A percentile compares a stretch with the other conserved stretches of the same genome.
phyloP scores from a whole-genome alignment of 495 filamentous ascomycete genomes.

The Penicillium canariense region DNA sequence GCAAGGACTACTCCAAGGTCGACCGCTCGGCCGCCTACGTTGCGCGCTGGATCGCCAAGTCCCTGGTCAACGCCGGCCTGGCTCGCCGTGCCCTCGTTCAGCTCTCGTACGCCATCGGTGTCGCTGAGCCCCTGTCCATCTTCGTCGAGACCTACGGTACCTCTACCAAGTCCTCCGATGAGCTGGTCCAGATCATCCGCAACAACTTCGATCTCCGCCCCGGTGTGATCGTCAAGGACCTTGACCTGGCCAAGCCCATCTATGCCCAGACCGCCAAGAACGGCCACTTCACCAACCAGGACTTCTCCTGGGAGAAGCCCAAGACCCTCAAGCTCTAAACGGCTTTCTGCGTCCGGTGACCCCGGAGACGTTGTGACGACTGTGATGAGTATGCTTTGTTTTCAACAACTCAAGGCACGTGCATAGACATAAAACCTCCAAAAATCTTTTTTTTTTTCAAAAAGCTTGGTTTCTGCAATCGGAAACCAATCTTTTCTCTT shows the following conservation, averaged over 20 bases:
- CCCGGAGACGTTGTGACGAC: slow-evolving; percentile 41
- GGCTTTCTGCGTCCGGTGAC: slow-evolving; percentile 17
- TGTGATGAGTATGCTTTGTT: slow-evolving; percentile 58
- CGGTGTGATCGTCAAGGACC: slow-evolving; percentile 97
- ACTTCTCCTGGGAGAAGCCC: slow-evolving; percentile 97
- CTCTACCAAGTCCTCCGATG: slow-evolving; percentile 77
- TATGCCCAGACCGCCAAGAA: slow-evolving; percentile 99
- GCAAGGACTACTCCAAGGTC: slow-evolving; percentile 99
- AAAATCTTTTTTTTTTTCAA: slow-evolving; percentile 13
- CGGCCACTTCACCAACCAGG: slow-evolving; percentile 99
- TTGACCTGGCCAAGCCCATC: slow-evolving; percentile 92
- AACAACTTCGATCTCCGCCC: slow-evolving; percentile 96
- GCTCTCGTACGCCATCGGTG: slow-evolving; percentile 98
- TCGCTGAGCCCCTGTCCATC: slow-evolving; percentile 89
- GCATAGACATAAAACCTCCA: slow-evolving; percentile 40
- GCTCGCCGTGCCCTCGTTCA: slow-evolving; percentile 91
- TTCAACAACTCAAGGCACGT: slow-evolving; percentile 59
- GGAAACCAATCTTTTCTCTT: slow-evolving; percentile 13
- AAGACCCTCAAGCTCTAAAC: slow-evolving; percentile 86
- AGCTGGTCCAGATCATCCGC: slow-evolving; percentile 90
- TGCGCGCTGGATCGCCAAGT: slow-evolving; percentile 98
- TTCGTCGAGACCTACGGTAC: slow-evolving; percentile 65
- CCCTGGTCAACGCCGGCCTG: slow-evolving; percentile 82
- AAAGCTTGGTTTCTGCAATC: slow-evolving; percentile 16
- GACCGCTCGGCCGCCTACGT: slow-evolving; percentile 97